Evolutionary conservation across 768 basidiomycete genomes (phyloP).

Genomic region (Neoboletus magnificus): DNA sequence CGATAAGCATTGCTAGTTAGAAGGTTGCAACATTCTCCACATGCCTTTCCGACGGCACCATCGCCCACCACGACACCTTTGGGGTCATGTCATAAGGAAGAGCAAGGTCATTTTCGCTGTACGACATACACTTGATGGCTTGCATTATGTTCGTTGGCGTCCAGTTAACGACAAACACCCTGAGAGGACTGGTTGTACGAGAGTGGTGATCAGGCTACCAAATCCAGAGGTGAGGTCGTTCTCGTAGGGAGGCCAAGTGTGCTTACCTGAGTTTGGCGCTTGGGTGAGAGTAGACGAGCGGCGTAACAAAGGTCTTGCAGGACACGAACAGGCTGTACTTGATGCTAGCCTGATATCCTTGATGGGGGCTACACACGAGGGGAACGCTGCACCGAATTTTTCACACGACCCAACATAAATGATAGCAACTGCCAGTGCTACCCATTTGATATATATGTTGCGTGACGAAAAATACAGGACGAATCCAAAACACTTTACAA

Average conservation of each 20-base stretch:
- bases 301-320: slow-evolving; percentile 1
- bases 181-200: slow-evolving; percentile 10
- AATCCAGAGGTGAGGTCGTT: slow-evolving; percentile 9
- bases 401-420: slow-evolving; percentile 20
- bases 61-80: slow-evolving; percentile 97
- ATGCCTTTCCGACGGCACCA: slow-evolving; percentile 96
- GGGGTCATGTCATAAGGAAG: slow-evolving; percentile 31
- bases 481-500: slow-evolving; percentile 33
- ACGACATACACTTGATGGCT: slow-evolving; percentile 83
- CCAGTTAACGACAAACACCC: slow-evolving; percentile 12
- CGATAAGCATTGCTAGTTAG: slow-evolving; percentile 11
- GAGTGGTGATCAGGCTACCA: slow-evolving; percentile 16
- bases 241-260: background rate
- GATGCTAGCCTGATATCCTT: slow-evolving; percentile 29
- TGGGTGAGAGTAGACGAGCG: background rate
- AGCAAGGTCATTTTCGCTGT: slow-evolving; percentile 7
- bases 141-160: slow-evolving; percentile 52
- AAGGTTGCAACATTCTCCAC: slow-evolving; percentile 23
- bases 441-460: background rate
- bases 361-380: slow-evolving; percentile 20
- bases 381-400: slow-evolving; percentile 16
- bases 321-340: slow-evolving; percentile 20
- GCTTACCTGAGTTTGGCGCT: slow-evolving; percentile 4
- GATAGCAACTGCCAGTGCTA: slow-evolving; percentile 5
- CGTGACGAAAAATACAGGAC: slow-evolving; percentile 23